Conservation (phyloP, 139 green algal species). For the Trebouxia sp. region DNA sequence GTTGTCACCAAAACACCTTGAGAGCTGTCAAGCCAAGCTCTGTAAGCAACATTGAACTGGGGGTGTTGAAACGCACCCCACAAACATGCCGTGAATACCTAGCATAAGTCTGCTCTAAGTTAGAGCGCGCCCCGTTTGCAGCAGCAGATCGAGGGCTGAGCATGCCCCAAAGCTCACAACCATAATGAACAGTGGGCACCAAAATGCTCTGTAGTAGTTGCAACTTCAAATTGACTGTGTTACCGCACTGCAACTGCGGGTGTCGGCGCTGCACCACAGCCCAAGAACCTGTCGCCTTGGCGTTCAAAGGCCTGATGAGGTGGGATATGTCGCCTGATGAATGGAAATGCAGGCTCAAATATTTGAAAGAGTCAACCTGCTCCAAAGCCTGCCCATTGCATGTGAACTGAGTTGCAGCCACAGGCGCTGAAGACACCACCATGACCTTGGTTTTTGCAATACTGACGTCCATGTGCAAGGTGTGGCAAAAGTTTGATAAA, state of each 20-base stretch:
- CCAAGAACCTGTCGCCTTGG: constrained; percentile 10
- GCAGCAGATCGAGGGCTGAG: neutral
- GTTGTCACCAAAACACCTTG: neutral
- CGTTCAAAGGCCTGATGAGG: neutral
- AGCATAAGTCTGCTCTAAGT: constrained; percentile 3
- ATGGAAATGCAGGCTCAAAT: neutral
- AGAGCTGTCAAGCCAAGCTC: neutral
- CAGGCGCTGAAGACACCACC: neutral
- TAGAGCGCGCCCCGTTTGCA: neutral
- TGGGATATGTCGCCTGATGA: neutral
- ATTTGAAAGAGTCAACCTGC: neutral
- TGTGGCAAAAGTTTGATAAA: neutral
- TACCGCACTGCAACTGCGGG: neutral
- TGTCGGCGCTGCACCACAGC: neutral
- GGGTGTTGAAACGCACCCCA: neutral
- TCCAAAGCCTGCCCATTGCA: constrained; percentile 2
- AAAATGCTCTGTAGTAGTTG: neutral
- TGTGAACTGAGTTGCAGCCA: neutral
- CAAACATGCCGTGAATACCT: neutral
- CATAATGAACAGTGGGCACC: neutral
- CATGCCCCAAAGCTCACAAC: constrained; percentile 10
- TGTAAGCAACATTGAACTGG: neutral
- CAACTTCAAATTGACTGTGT: neutral
- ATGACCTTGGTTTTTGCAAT: constrained; percentile 12
- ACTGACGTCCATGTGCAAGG: constrained; percentile 4